A percentile compares a stretch with the other conserved stretches of the same genome.
Conservation (phyloP, 2,329 filamentous ascomycete genomes). For the Aspergillus sp. region DNA sequence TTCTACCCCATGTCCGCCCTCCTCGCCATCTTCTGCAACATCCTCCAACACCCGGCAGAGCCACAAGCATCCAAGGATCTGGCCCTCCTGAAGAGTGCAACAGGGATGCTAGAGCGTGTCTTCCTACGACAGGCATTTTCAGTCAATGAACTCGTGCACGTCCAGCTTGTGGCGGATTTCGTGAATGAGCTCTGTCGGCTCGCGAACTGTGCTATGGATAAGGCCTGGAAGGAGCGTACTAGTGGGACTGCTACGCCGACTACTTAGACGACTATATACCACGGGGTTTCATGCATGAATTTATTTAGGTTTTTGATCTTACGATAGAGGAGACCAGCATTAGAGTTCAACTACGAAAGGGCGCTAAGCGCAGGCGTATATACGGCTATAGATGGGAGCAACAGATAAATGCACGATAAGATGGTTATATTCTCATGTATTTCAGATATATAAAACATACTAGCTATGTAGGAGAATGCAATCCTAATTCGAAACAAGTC, state of each 20-base stretch:
- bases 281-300: not conserved
- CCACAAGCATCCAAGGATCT: slow-evolving; percentile 48
- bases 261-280: not conserved
- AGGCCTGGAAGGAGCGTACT: slow-evolving; percentile 33
- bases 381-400: not conserved
- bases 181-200: slow-evolving; percentile 47
- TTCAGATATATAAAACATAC: not conserved
- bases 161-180: slow-evolving; percentile 46
- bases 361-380: not conserved
- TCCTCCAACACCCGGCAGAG: slow-evolving; percentile 51
- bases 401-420: not conserved
- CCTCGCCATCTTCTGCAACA: slow-evolving; percentile 56
- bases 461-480: not conserved
- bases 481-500: slow-evolving; percentile 1
- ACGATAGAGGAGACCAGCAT: too few relatives aligned
- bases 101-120: slow-evolving; percentile 44
- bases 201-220: slow-evolving; percentile 46
- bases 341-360: not conserved
- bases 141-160: slow-evolving; percentile 40
- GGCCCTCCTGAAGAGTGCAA: slow-evolving; percentile 45
- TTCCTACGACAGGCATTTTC: slow-evolving; percentile 31
- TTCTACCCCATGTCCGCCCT: slow-evolving; percentile 59
- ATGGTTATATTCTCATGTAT: not conserved
- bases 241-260: not conserved
- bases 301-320: too few relatives aligned